These are phyloP conservation scores for Fusarium succisae DNA, from an alignment of 2,329 filamentous ascomycete species.

Conservation along the genomic window DNA sequence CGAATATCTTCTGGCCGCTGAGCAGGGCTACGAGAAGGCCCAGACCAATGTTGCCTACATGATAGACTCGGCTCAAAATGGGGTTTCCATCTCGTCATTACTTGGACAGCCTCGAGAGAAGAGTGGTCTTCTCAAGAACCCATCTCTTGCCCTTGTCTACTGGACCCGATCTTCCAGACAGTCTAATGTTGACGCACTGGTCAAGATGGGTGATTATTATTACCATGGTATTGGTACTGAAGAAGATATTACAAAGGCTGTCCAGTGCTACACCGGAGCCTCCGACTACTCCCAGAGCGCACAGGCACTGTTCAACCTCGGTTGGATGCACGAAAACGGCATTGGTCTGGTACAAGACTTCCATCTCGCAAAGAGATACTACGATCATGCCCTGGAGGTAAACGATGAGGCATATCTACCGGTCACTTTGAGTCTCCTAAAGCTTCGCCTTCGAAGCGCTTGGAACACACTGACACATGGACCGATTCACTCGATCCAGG, in stretches of 20 bases:
- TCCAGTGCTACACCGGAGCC: slow-evolving; percentile 90
- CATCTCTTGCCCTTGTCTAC: slow-evolving; percentile 80
- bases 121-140: slow-evolving; percentile 59
- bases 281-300: slow-evolving; percentile 92
- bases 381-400: slow-evolving; percentile 89
- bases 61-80: slow-evolving; percentile 76
- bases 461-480: slow-evolving; percentile 96
- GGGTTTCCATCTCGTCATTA: slow-evolving; percentile 50
- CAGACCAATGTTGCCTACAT: slow-evolving; percentile 92
- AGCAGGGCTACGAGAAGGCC: slow-evolving; percentile 89
- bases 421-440: slow-evolving; percentile 86
- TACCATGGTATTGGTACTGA: slow-evolving; percentile 80
- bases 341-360: slow-evolving; percentile 94
- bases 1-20: slow-evolving; percentile 85
- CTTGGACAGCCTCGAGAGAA: slow-evolving; percentile 54
- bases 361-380: slow-evolving; percentile 95
- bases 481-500: slow-evolving; percentile 89
- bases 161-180: slow-evolving; percentile 96
- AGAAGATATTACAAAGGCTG: slow-evolving; percentile 82
- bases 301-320: slow-evolving; percentile 95
- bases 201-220: slow-evolving; percentile 99
- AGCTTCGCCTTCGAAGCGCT: slow-evolving; percentile 84
- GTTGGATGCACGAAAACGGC: slow-evolving; percentile 99
- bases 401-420: slow-evolving; percentile 95
- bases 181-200: slow-evolving; percentile 88